These are phyloP conservation scores for Fusarium annulatum DNA, from an alignment of 2,329 filamentous ascomycete genomes.

Conservation along the genomic window DNA sequence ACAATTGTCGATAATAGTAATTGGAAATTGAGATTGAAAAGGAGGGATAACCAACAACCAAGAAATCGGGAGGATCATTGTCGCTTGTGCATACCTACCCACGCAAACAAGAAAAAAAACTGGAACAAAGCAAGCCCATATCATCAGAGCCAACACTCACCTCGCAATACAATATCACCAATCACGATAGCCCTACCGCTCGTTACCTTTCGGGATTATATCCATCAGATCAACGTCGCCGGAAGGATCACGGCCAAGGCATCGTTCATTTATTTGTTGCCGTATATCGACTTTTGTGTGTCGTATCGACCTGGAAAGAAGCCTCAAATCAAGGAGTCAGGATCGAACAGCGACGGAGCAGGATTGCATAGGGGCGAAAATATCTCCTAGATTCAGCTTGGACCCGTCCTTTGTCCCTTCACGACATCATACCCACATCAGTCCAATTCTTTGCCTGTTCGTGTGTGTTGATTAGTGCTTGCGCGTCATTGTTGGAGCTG, in stretches of 20 bases:
- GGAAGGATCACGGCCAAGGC: slow-evolving; percentile 22
- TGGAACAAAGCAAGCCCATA: background rate
- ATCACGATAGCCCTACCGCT: slow-evolving; percentile 31
- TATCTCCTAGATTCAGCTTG: slow-evolving; percentile 23
- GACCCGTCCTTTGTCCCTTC: slow-evolving; percentile 19
- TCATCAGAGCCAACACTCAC: slow-evolving; percentile 16
- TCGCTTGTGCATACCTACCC: background rate
- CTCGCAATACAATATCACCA: slow-evolving; percentile 28
- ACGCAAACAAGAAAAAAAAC: background rate
- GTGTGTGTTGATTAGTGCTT: slow-evolving; percentile 22
- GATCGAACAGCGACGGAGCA: slow-evolving; percentile 16
- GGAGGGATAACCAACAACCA: slow-evolving; percentile 6
- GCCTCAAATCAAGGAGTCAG: background rate
- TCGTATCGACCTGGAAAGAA: slow-evolving; percentile 3
- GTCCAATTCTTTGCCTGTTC: slow-evolving; percentile 21
- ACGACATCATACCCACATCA: slow-evolving; percentile 9
- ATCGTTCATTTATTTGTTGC: slow-evolving; percentile 27
- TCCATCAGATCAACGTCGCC: slow-evolving; percentile 8
- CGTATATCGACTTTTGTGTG: slow-evolving; percentile 7
- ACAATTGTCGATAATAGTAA: slow-evolving; percentile 44
- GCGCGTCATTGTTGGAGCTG: slow-evolving; percentile 16
- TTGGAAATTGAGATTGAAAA: slow-evolving; percentile 30
- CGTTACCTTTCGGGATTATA: slow-evolving; percentile 21
- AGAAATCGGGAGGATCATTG: slow-evolving; percentile 6
- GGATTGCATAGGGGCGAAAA: slow-evolving; percentile 32